These are phyloP conservation scores for Prunus persica DNA, from an alignment of 306 rosid genomes.

Conservation along the genomic window DNA sequence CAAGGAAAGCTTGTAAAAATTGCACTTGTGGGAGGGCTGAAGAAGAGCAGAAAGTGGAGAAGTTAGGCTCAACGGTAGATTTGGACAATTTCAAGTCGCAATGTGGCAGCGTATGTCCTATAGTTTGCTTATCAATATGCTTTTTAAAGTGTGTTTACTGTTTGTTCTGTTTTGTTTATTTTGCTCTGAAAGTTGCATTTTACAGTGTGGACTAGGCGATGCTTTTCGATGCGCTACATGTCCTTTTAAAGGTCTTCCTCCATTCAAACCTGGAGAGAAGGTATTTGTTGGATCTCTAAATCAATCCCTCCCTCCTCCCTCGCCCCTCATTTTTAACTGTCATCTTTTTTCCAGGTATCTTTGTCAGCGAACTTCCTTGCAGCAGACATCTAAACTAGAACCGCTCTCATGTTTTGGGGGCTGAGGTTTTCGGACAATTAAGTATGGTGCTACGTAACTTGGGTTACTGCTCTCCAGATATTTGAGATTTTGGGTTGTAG, in stretches of 20 bases:
- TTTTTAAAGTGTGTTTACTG: background rate
- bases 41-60: conserved; percentile 77
- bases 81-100: conserved; percentile 81
- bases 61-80: conserved; percentile 68
- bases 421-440: background rate
- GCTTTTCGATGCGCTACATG: conserved; percentile 94
- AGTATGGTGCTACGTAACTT: background rate
- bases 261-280: conserved; percentile 95
- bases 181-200: conserved; percentile 31
- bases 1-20: conserved; percentile 93
- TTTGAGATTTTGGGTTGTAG: background rate
- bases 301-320: background rate
- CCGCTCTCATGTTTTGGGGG: background rate
- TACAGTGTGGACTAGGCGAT: conserved; percentile 97
- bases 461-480: background rate
- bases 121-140: background rate
- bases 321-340: background rate
- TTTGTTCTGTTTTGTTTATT: background rate
- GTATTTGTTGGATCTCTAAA: conserved; percentile 29
- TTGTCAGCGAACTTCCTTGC: conserved; percentile 68
- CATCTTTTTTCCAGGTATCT: conserved; percentile 50
- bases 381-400: conserved; percentile 55
- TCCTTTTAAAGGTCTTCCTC: conserved; percentile 94
- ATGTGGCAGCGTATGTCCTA: conserved; percentile 75
- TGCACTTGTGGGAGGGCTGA: conserved; percentile 93